A percentile compares a stretch with the other conserved stretches of the same genome.
Evolutionary conservation across 1,284 basidiomycete species (phyloP).

Genomic region (Ganoderma multipileum): DNA sequence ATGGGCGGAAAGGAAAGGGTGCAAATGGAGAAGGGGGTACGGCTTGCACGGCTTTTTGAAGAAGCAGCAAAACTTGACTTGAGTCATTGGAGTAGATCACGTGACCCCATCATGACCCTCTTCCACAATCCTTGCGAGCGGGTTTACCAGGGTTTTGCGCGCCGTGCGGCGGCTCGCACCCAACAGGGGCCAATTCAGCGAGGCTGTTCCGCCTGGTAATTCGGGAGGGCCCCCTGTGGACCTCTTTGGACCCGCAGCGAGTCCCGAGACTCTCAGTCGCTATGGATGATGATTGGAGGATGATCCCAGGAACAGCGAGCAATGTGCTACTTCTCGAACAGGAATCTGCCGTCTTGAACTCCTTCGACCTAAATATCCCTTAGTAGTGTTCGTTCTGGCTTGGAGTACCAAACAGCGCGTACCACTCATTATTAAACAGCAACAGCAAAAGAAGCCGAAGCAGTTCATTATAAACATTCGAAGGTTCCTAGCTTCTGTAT

Average conservation of each 20-base stretch:
- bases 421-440: not conserved
- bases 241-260: too few species aligned
- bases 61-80: constrained; percentile 30
- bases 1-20: constrained; percentile 14
- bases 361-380: not conserved
- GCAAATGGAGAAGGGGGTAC: constrained; percentile 8
- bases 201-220: not conserved
- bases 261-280: not conserved
- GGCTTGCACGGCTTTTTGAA: constrained; percentile 25
- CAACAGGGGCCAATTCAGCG: too few species aligned
- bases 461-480: not conserved
- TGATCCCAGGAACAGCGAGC: not conserved
- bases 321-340: too few species aligned
- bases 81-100: constrained; percentile 30
- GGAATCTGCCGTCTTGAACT: not conserved
- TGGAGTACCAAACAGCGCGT: not conserved
- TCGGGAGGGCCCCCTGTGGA: not conserved
- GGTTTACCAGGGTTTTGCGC: too few species aligned
- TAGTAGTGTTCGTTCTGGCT: too few species aligned
- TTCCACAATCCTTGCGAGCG: not conserved
- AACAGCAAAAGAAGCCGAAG: not conserved
- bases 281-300: too few species aligned
- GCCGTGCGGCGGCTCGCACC: too few species aligned
- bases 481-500: too few species aligned
- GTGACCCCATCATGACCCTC: constrained; percentile 12